Conservation (phyloP, 1,284 basidiomycete species). For the Cryptococcus deneoformans region DNA sequence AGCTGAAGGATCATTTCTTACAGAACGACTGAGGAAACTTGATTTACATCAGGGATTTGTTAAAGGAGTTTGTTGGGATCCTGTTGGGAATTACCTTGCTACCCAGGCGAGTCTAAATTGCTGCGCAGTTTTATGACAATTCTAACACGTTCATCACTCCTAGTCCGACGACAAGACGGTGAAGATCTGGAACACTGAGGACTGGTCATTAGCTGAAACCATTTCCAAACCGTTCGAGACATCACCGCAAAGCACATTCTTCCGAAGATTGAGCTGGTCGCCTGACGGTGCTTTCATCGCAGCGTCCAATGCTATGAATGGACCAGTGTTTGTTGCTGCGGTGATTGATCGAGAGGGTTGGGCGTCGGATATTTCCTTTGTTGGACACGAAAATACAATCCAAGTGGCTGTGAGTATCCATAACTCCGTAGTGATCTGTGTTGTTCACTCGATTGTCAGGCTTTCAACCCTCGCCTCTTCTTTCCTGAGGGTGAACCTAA, state of each 20-base stretch:
- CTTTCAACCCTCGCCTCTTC: conserved; percentile 91
- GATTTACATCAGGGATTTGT: conserved; percentile 94
- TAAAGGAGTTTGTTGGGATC: conserved; percentile 98
- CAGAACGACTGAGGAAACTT: conserved; percentile 77
- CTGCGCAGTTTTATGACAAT: too few relatives aligned
- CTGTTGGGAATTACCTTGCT: conserved; percentile 91
- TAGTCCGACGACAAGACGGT: conserved; percentile 95
- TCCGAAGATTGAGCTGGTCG: conserved; percentile 92
- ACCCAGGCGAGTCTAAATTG: conserved; percentile 56
- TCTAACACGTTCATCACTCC: not conserved
- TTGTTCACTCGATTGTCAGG: conserved; percentile 49
- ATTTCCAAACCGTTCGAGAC: conserved; percentile 87
- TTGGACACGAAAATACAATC: conserved; percentile 97
- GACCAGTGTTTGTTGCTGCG: conserved; percentile 95
- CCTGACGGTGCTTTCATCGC: conserved; percentile 98
- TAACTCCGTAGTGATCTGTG: not conserved
- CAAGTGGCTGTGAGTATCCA: conserved; percentile 73
- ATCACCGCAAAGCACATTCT: conserved; percentile 94
- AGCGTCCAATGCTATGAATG: conserved; percentile 95
- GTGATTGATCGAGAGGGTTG: conserved; percentile 85
- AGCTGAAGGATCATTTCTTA: not conserved
- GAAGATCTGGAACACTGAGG: conserved; percentile 92
- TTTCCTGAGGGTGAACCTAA: conserved; percentile 58
- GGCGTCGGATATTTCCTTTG: conserved; percentile 86
- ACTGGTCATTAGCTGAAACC: conserved; percentile 82